Conservation (phyloP, 768 basidiomycete genomes). For the Heimioporus sp. region DNA sequence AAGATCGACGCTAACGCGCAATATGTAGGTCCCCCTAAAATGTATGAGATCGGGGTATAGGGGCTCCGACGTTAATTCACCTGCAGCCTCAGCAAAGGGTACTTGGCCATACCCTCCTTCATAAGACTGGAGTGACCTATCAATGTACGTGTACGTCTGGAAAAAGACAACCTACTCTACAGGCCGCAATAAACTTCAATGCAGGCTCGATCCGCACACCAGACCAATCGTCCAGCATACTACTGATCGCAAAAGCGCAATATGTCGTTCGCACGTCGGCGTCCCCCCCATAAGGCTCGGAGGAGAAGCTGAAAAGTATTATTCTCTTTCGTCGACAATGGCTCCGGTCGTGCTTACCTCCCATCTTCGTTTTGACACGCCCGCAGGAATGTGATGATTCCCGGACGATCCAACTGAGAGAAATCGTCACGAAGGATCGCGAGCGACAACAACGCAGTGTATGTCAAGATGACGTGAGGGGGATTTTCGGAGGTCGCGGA, state of each 20-base stretch:
- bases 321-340: slow-evolving; percentile 1
- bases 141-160: background rate
- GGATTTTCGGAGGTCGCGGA: slow-evolving; percentile 51
- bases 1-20: slow-evolving; percentile 79
- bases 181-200: slow-evolving; percentile 61
- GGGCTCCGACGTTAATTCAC: slow-evolving; percentile 37
- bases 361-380: slow-evolving; percentile 80
- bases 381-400: slow-evolving; percentile 63
- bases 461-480: slow-evolving; percentile 91
- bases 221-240: slow-evolving; percentile 78
- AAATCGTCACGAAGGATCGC: slow-evolving; percentile 89
- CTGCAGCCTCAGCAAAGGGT: slow-evolving; percentile 82
- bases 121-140: slow-evolving; percentile 58
- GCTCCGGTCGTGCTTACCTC: slow-evolving; percentile 50
- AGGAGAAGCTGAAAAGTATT: slow-evolving; percentile 56
- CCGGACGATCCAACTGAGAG: slow-evolving; percentile 60
- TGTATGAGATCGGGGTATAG: background rate
- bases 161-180: slow-evolving; percentile 53
- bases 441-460: slow-evolving; percentile 82
- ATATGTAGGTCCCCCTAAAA: slow-evolving; percentile 87
- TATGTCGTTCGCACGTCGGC: slow-evolving; percentile 82
- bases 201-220: slow-evolving; percentile 63
- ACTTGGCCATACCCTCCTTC: slow-evolving; percentile 92
- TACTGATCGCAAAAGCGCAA: slow-evolving; percentile 82
- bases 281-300: slow-evolving; percentile 65